Evolutionary conservation across 2,329 filamentous ascomycete species (phyloP).

Genomic region (Fusarium anthophilum): DNA sequence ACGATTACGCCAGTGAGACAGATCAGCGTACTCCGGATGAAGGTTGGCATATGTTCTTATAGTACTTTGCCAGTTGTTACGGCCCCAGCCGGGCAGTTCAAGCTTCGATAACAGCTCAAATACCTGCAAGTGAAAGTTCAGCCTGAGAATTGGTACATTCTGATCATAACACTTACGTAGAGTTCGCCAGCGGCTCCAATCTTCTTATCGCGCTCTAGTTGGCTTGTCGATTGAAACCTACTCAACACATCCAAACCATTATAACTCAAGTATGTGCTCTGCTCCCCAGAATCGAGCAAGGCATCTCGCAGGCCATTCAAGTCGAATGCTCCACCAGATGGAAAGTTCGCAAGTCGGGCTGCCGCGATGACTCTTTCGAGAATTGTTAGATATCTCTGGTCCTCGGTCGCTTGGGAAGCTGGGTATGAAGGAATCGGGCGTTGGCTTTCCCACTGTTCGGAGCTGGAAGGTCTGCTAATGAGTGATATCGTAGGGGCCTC

Average conservation of each 20-base stretch:
- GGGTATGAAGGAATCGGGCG: too few relatives aligned
- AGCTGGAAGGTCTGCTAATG: not conserved
- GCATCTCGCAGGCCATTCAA: slow-evolving; percentile 7
- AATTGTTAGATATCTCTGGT: slow-evolving; percentile 1
- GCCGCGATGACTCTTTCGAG: slow-evolving; percentile 9
- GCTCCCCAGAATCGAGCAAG: not conserved
- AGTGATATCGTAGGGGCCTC: not conserved
- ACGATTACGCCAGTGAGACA: not conserved
- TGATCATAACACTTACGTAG: slow-evolving; percentile 22
- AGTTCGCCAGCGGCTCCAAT: slow-evolving; percentile 40
- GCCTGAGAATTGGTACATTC: too few relatives aligned
- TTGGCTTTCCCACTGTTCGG: not conserved
- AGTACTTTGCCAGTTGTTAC: slow-evolving; percentile 26
- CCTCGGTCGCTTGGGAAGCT: not conserved
- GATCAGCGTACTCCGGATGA: slow-evolving; percentile 10
- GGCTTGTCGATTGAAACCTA: slow-evolving; percentile 23
- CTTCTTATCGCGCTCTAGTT: slow-evolving; percentile 36
- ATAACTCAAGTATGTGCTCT: slow-evolving; percentile 6
- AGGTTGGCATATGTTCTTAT: slow-evolving; percentile 14
- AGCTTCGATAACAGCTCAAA: slow-evolving; percentile 32
- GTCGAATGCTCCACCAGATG: slow-evolving; percentile 16
- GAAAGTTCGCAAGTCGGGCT: slow-evolving; percentile 22
- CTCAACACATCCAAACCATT: slow-evolving; percentile 23
- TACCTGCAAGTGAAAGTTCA: not conserved
- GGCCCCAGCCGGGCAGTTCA: slow-evolving; percentile 7